Evolutionary conservation across 2,329 filamentous ascomycete genomes (phyloP).

Genomic region (Calonectria pauciramosa): DNA sequence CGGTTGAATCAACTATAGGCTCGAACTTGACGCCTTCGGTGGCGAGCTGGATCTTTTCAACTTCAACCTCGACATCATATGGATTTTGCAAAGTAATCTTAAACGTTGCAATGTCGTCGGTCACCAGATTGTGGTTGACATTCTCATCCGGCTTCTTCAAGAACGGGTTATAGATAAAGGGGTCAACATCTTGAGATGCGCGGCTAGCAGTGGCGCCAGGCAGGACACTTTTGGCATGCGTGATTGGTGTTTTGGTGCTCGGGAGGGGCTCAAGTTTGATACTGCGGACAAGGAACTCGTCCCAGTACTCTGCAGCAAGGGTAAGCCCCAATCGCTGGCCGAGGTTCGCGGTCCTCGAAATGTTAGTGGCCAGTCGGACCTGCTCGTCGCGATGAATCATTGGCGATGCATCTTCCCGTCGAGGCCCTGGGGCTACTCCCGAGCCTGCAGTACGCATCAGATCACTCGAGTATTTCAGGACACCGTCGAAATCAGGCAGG

Average conservation of each 20-base stretch:
- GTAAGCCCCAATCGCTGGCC: conserved; percentile 80
- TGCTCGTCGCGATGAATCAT: conserved; percentile 87
- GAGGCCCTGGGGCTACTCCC: conserved; percentile 79
- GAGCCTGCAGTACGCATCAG: conserved; percentile 86
- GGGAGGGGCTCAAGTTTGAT: conserved; percentile 77
- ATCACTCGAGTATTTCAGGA: conserved; percentile 89
- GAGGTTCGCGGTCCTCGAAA: conserved; percentile 85
- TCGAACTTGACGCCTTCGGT: conserved; percentile 81
- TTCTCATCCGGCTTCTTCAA: conserved; percentile 75
- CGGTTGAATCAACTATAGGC: conserved; percentile 72
- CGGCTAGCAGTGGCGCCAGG: conserved; percentile 64
- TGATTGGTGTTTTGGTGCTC: conserved; percentile 72
- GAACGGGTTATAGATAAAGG: conserved; percentile 97
- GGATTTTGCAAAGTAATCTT: conserved; percentile 91
- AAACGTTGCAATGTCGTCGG: conserved; percentile 83
- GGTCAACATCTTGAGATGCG: conserved; percentile 76
- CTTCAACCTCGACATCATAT: conserved; percentile 91
- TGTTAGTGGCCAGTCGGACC: conserved; percentile 84
- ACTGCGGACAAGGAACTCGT: conserved; percentile 90
- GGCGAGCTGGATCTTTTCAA: conserved; percentile 84
- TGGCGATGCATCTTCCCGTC: conserved; percentile 77
- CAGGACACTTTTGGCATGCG: conserved; percentile 71
- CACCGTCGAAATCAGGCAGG: conserved; percentile 89
- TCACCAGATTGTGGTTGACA: conserved; percentile 79
- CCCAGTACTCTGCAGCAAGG: conserved; percentile 91